phyloP scores from a whole-genome alignment of 768 basidiomycete species.

The Amanita thiersii region DNA sequence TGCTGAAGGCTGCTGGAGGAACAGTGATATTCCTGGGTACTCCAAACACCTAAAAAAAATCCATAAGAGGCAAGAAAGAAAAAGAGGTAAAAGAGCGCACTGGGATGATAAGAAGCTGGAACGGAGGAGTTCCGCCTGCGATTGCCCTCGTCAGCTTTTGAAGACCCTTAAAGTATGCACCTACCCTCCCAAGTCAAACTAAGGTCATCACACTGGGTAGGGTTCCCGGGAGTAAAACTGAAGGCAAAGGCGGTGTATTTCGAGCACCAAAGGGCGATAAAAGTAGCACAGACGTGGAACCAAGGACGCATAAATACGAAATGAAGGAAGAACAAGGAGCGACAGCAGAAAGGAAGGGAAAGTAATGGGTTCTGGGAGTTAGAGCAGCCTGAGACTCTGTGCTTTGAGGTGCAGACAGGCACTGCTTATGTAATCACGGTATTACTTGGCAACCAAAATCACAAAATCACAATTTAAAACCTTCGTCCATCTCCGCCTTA shows the following conservation, averaged over 20 bases:
- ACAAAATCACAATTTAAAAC: too few species aligned
- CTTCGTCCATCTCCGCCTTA: too few species aligned
- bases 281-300: constrained; percentile 8
- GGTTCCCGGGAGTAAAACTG: constrained; percentile 30
- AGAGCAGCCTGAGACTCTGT: too few species aligned
- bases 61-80: constrained; percentile 7
- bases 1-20: constrained; percentile 43
- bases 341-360: constrained; percentile 10
- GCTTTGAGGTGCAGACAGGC: too few species aligned
- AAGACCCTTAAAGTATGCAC: constrained; percentile 10
- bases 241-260: constrained; percentile 29
- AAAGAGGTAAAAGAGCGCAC: constrained; percentile 24
- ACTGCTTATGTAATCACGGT: too few species aligned
- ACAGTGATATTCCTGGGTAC: constrained; percentile 46
- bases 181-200: constrained; percentile 56
- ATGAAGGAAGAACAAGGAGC: constrained; percentile 13
- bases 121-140: constrained; percentile 56
- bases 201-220: constrained; percentile 58
- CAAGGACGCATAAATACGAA: constrained; percentile 12
- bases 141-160: constrained; percentile 2
- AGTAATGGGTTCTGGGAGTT: too few species aligned
- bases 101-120: constrained; percentile 40
- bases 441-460: too few species aligned
- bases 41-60: constrained; percentile 36
- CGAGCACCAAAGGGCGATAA: constrained; percentile 17